Evolutionary conservation across 2,329 filamentous ascomycete species (phyloP), one percentile per base, ranked within the genome.

Genomic region (Meredithiella fracta): DNA sequence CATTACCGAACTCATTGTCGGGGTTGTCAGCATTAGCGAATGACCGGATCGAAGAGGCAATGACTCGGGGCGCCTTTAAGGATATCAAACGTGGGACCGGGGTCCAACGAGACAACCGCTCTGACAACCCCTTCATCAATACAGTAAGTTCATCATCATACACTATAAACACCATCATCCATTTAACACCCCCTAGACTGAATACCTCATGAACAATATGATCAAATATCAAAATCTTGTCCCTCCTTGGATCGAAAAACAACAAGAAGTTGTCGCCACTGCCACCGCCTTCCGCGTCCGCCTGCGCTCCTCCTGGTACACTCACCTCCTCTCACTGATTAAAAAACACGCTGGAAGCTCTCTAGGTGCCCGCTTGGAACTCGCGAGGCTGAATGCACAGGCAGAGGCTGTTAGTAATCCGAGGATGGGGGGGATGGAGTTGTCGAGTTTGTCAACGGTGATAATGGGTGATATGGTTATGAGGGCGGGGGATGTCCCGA

Each of bases 171-270:
- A 31, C 6, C 47, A 22, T 14, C 11, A 1, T 38, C n/a, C 22
- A 47, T 44, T 23, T 9, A 4, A 20, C 6, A 34, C 14, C 8
- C 3, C 23, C n/a, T 20, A 61, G 60, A 97, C 92, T 0, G 91
- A 97, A 68, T 96, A 96, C 66, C 86, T 97, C 63, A 85, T 97
- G 84, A 97, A 98, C 70, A 92, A 94, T 69, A 96, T 97, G 72
- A 96, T 98, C 60, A 86, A 96, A 69, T 84, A 85, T 58, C 92
- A 98, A 68, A 90, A 95, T 20, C 86, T 97, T 59, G 87, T 94
- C 0, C 92, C 92, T 0, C 91, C 91, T 0, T 98, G 92, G 92
- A 97, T 98, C 59, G 92, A 98, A 69, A 97, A 96, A 69, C 92
- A 98, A 67, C 91, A 97, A 65, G 89, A 96, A 63, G 72, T 97